Evolutionary conservation across 129 eudicot genomes (phyloP).

Genomic region (Tagetes patula): DNA sequence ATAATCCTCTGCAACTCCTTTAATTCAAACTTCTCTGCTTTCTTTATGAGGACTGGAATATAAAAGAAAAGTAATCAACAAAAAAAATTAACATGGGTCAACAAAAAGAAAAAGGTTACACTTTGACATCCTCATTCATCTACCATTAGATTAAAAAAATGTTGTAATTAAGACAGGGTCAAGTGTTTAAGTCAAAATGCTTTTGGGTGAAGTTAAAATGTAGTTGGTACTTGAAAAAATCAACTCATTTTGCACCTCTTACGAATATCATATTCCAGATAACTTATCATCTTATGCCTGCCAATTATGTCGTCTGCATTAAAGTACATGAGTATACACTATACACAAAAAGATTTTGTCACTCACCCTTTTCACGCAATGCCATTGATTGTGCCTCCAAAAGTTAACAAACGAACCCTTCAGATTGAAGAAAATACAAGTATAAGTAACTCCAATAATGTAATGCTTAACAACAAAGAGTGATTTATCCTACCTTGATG

Average conservation of each 20-base stretch:
- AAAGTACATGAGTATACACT: background rate
- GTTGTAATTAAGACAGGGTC: background rate
- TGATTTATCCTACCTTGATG: constrained; percentile 19
- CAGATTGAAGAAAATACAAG: constrained; percentile 8
- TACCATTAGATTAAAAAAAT: background rate
- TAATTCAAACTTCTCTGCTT: constrained; percentile 62
- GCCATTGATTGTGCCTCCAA: constrained; percentile 39
- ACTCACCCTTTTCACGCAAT: constrained; percentile 37
- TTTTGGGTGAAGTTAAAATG: background rate
- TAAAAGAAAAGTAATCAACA: constrained; percentile 4
- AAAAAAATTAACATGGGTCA: background rate
- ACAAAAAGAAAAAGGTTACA: background rate
- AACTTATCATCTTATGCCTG: background rate
- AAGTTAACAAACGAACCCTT: constrained; percentile 13
- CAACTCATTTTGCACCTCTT: background rate
- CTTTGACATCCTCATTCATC: background rate
- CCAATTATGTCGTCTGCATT: background rate
- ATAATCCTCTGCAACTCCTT: constrained; percentile 50
- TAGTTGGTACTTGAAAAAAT: background rate
- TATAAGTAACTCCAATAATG: constrained; percentile 15
- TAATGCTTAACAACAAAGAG: background rate
- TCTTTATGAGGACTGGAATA: constrained; percentile 56
- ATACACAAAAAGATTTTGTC: constrained; percentile 13
- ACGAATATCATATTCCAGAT: background rate
- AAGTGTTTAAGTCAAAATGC: background rate